Base-by-base conservation (phyloP, 495 filamentous ascomycete species). In the Podospora fimiseda region DNA sequence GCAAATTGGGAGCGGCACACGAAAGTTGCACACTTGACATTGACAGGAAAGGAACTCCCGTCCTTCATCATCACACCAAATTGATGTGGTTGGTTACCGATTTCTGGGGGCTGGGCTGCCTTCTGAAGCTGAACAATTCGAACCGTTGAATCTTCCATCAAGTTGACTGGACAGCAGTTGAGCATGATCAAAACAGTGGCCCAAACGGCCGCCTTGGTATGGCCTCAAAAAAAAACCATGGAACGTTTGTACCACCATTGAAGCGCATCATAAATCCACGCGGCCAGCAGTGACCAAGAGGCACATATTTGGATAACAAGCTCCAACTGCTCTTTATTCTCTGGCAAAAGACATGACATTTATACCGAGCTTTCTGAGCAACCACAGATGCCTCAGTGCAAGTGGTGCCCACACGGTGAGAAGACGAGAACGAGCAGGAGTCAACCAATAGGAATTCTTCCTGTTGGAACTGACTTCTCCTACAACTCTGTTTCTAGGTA, bases 161-260 rank as follows among this genome's bases (percentile, higher is more conserved):
- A 51, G 52, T 64, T 53, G 40, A 64, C 59, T 64, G 61, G 61
- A 52, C 50, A 43, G 41, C 53, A 40, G 37, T 44, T 27, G 51
- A 59, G 56, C 53, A 48, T 39, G 43, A 37, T 30, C 51, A 57
- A 64, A 63, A 58, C 53, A n/a, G n/a, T 46, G 19, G n/a, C 47
- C 23, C 47, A 23, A 24, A 53, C 21, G 38, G n/a, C 27, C 49
- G 23, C 50, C 54, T 41, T 11, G 43, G 40, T 33, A 20, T 27
- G 43, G 45, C 27, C 43, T 13, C 27, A 37, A 45, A 43, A 33
- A 50, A 19, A 49, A 51, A 43, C 42, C 49, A 45, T 51, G 44
- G 51, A n/a, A n/a, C n/a, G n/a, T n/a, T n/a, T n/a, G n/a, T n/a
- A 33, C 27, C 27, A 11, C 11, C 27, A 33, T 33, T 11, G 27